A percentile compares a stretch with the other conserved stretches of the same genome.
These are phyloP conservation scores for Aeschynomene evenia DNA, from an alignment of 306 rosid genomes.

Conservation along the genomic window DNA sequence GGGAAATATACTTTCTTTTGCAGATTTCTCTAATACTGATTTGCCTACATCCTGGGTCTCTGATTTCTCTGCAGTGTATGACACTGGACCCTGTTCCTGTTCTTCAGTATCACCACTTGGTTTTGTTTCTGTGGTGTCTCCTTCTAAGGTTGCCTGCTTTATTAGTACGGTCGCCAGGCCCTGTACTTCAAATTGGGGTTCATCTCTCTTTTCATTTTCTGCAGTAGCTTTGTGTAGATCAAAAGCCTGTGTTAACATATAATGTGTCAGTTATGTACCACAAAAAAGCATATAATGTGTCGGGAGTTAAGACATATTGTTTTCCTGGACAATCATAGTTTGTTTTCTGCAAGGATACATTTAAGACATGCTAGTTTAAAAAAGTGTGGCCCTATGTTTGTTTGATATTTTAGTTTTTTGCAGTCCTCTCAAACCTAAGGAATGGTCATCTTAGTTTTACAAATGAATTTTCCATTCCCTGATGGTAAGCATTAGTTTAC, in stretches of 20 bases:
- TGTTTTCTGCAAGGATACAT: not conserved
- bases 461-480: too few species aligned
- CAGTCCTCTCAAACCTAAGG: not conserved
- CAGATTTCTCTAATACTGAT: not conserved
- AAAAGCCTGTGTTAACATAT: not conserved
- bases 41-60: not conserved
- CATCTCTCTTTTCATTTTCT: conserved; percentile 6
- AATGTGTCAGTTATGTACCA: too few species aligned
- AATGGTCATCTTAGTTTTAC: not conserved
- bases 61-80: not conserved
- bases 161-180: not conserved
- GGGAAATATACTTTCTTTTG: not conserved
- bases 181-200: not conserved
- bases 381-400: not conserved
- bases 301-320: not conserved
- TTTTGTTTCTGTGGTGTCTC: not conserved
- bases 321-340: not conserved
- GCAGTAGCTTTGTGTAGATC: not conserved
- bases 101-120: not conserved
- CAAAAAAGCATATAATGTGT: too few species aligned
- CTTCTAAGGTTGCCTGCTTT: not conserved
- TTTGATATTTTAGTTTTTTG: not conserved
- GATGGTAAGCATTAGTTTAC: not conserved
- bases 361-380: not conserved
- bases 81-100: not conserved